These are phyloP conservation scores for Rhizopus sp. DNA, from an alignment of 371 early-diverging fungal species.

Conservation along the genomic window DNA sequence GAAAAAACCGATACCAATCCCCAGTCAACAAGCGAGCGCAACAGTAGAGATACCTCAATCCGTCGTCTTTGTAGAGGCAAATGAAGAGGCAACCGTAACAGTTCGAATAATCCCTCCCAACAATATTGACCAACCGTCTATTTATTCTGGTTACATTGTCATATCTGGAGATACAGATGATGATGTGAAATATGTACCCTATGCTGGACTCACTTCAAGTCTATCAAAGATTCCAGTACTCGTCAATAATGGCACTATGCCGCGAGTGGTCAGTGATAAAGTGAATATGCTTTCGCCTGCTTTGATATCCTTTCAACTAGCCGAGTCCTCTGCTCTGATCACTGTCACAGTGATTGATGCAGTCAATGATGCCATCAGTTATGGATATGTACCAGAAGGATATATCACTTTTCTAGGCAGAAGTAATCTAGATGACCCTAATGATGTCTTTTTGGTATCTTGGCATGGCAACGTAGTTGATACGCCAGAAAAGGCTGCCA, in stretches of 20 bases:
- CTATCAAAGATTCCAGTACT: conserved; percentile 37
- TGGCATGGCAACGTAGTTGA: conserved; percentile 40
- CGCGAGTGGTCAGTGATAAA: conserved; percentile 14
- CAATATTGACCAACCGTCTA: conserved; percentile 20
- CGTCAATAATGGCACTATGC: conserved; percentile 35
- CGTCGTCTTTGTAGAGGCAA: conserved; percentile 23
- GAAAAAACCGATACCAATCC: conserved; percentile 24
- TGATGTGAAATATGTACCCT: conserved; percentile 34
- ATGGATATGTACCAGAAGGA: conserved; percentile 42
- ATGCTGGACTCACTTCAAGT: conserved; percentile 40
- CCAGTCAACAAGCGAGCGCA: conserved; percentile 24
- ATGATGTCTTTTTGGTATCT: conserved; percentile 25
- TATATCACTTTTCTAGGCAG: conserved; percentile 32
- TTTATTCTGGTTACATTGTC: conserved; percentile 45
- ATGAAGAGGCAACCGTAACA: conserved; percentile 24
- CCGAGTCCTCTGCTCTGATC: conserved; percentile 31
- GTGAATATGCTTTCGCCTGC: conserved; percentile 19
- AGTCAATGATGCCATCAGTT: conserved; percentile 6
- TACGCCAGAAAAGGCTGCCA: conserved; percentile 26
- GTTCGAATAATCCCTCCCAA: conserved; percentile 33
- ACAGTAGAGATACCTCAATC: conserved; percentile 23
- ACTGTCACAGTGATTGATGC: conserved; percentile 30
- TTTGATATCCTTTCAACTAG: conserved; percentile 27
- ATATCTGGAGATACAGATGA: conserved; percentile 18
- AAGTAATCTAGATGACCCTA: conserved; percentile 23